Evolutionary conservation across 805 yeast species (phyloP).

Genomic region (Kodamaea restingae): DNA sequence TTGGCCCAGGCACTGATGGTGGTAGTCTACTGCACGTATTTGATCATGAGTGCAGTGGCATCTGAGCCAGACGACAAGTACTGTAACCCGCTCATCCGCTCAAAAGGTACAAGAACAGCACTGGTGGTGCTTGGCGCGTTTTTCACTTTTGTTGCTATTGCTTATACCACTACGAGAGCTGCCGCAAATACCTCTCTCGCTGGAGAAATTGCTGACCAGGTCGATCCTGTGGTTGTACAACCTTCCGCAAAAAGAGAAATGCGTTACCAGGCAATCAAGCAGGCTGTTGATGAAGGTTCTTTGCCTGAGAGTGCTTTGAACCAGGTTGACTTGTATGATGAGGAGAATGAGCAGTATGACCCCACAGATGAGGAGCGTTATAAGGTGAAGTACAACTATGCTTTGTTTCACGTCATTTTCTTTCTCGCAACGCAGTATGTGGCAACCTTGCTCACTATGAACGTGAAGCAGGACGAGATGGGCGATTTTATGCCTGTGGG

Average conservation of each 20-base stretch:
- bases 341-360: slow-evolving; percentile 38
- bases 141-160: slow-evolving; percentile 91
- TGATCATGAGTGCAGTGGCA: slow-evolving; percentile 88
- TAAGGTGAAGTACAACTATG: slow-evolving; percentile 76
- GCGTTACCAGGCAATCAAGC: slow-evolving; percentile 82
- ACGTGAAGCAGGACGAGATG: slow-evolving; percentile 75
- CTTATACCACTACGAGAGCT: slow-evolving; percentile 95
- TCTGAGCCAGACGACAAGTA: slow-evolving; percentile 92
- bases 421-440: slow-evolving; percentile 96
- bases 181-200: slow-evolving; percentile 62
- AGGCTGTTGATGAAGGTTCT: slow-evolving; percentile 95
- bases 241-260: slow-evolving; percentile 58
- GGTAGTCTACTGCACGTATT: slow-evolving; percentile 84
- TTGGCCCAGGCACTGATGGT: slow-evolving; percentile 97
- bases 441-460: slow-evolving; percentile 87
- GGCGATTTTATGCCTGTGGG: slow-evolving; percentile 97
- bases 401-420: slow-evolving; percentile 86
- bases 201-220: slow-evolving; percentile 38
- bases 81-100: slow-evolving; percentile 90
- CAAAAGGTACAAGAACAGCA: slow-evolving; percentile 84
- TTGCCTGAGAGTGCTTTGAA: slow-evolving; percentile 87
- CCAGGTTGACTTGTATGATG: slow-evolving; percentile 60
- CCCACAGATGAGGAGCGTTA: slow-evolving; percentile 53
- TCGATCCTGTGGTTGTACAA: slow-evolving; percentile 42
- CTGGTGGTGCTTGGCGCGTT: slow-evolving; percentile 86